Base-by-base conservation (phyloP, 2,329 filamentous ascomycete genomes). In the Fusarium sp. region DNA sequence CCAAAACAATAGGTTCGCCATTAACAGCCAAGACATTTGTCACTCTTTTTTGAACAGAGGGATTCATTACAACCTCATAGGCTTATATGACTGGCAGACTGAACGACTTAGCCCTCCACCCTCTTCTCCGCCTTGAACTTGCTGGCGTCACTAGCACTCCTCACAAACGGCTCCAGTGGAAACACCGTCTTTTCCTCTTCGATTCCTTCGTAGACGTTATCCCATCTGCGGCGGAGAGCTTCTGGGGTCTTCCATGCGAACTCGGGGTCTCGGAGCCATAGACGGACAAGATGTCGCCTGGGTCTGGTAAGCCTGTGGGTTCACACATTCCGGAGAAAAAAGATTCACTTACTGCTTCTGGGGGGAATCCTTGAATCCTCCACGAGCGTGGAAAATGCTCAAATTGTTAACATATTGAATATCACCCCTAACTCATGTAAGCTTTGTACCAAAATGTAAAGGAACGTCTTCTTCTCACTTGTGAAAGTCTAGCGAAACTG, bases 361-460 rank as follows among this genome's bases (percentile, higher is more conserved):
- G 0, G 75, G 74, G 0, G 82, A 83, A 64, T 88, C 85, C 0
- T 73, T 80, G 68, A 89, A 90, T 0, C 83, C 85, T 16, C 85
- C 86, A 3, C 88, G 82, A 0, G 86, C 85, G 67, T 90, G 88
- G 49, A 90, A 85, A 3, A 90, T 75, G 46, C 84, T 85, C 40
- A 89, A 75, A 74, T 90, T 90, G 71, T 90, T 90, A 31, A 86
- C 83, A 64, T 85, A 90, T 67, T 87, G 86, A 14, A 90, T 85
- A 72, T 90, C 88, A 0, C 87, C 87, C 66, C 49, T 53, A n/a
- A 14, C 20, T 53, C 27, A 33, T 53, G 17, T 53, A 53, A 53
- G 49, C n/a, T 20, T 20, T 20, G 4, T 8, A 7, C n/a, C 27
- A 14, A 14, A 6, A 5, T n/a, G 5, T 3, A 17, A 16, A 17